Conservation (phyloP, 169 alveolate genomes). For the Pseudocohnilembus persalinus region DNA sequence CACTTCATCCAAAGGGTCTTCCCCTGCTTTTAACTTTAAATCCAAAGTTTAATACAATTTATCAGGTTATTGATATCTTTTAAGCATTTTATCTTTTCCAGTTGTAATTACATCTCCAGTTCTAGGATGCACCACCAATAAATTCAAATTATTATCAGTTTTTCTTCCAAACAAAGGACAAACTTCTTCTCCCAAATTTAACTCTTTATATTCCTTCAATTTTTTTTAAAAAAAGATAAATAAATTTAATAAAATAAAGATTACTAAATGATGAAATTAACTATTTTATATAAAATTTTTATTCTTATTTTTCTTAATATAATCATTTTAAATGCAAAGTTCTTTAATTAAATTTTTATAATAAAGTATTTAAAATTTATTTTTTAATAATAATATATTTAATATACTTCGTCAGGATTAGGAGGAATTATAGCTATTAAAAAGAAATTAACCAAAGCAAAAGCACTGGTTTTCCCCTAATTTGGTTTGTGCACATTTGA, state of each 20-base stretch:
- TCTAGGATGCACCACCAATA: constrained; percentile 40
- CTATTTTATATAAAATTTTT: too few species aligned
- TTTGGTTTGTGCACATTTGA: background rate
- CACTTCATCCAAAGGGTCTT: constrained; percentile 67
- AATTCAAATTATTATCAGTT: constrained; percentile 47
- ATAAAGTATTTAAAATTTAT: too few species aligned
- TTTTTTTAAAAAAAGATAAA: background rate
- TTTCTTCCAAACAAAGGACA: constrained; percentile 45
- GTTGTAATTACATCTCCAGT: constrained; percentile 58
- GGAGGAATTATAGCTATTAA: background rate
- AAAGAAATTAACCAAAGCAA: background rate
- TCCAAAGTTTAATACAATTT: constrained; percentile 55
- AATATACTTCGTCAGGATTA: background rate
- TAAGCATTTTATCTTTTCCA: constrained; percentile 68
- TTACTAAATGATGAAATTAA: too few species aligned
- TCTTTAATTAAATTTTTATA: too few species aligned
- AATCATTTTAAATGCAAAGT: too few species aligned
- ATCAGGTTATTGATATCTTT: constrained; percentile 65
- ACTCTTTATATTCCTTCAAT: background rate
- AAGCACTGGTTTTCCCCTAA: background rate
- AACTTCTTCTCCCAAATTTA: constrained; percentile 13
- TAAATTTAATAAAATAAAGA: too few species aligned
- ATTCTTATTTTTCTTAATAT: too few species aligned
- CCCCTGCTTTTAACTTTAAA: constrained; percentile 51
- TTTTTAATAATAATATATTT: too few species aligned